These are phyloP conservation scores for Rubia occidens DNA, from an alignment of 305 asterid species.

Conservation along the genomic window DNA sequence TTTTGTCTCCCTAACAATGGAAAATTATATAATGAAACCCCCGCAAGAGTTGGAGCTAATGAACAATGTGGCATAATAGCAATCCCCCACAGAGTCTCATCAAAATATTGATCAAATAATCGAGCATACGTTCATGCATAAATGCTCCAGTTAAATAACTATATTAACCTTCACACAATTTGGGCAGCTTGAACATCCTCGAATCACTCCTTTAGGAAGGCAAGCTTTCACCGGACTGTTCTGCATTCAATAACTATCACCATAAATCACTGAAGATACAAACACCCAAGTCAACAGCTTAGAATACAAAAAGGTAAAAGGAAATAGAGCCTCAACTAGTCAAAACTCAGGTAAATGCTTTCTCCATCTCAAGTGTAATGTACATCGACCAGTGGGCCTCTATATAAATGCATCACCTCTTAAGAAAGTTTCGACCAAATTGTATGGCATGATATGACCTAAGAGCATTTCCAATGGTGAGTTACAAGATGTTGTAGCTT, in stretches of 20 bases:
- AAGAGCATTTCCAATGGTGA: too few species aligned
- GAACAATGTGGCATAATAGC: neutral
- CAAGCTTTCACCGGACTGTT: constrained; percentile 26
- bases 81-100: neutral
- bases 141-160: neutral
- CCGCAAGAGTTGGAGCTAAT: neutral
- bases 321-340: neutral
- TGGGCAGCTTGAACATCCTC: constrained; percentile 56
- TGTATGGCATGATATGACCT: neutral
- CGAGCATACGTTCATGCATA: neutral
- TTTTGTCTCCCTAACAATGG: neutral
- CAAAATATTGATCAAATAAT: neutral
- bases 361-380: neutral
- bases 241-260: constrained; percentile 22
- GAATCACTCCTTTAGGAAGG: constrained; percentile 65
- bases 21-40: neutral
- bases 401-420: neutral
- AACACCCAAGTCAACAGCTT: neutral
- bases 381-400: neutral
- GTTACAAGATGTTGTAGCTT: too few species aligned
- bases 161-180: constrained; percentile 52
- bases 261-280: neutral
- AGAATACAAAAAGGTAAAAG: neutral
- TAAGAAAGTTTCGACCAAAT: neutral
- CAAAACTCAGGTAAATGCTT: neutral